Evolutionary conservation across 805 yeast species (phyloP), one percentile per base, ranked within the genome.

Genomic region (Barnettozyma sp.): DNA sequence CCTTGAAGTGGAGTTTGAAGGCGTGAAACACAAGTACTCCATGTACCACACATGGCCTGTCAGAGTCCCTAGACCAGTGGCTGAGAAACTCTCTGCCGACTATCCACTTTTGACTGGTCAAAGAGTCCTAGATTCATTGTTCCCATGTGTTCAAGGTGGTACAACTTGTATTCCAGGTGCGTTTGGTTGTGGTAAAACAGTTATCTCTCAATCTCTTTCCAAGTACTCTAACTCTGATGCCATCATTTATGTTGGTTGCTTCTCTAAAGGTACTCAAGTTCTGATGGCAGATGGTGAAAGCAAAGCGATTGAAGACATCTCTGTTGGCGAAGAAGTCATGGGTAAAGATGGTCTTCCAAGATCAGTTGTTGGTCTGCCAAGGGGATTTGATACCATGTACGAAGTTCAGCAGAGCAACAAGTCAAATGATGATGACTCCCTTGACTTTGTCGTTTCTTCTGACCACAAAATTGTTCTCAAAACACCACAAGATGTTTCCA

Each of bases 81-180:
- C 97, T 34, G 94, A 87, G 63, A 87, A 90, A 60, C 66, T 86
- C 45, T 68, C 94, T 42, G 97, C 98, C 28, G 92, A 90, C 65
- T 76, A 82, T 63, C 99, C 99, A 35, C 73, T 92, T 52, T 74
- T 92, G 54, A 92, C 99, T 14, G 99, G 99, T 55, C 99, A 92
- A 71, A 84, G 99, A 74, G 99, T 92, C 34, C 72, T 92, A 62
- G 99, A 92, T 65, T 81, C 98, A 21, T 74, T 92, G 47, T 92
- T 92, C 75, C 99, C 99, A 32, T 83, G 94, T 77, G 99, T 92
- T 52, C 98, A 92, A 71, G 99, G 99, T 69, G 99, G 99, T 71
- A 92, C 99, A 26, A 92, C 99, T 23, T 94, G 98, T 82, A 92
- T 92, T 62, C 99, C 99, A 31, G 99, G 99, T 68, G 99, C 99